These are phyloP conservation scores for Phenoliferia sp. DNA, from an alignment of 1,284 basidiomycete genomes.

Conservation along the genomic window DNA sequence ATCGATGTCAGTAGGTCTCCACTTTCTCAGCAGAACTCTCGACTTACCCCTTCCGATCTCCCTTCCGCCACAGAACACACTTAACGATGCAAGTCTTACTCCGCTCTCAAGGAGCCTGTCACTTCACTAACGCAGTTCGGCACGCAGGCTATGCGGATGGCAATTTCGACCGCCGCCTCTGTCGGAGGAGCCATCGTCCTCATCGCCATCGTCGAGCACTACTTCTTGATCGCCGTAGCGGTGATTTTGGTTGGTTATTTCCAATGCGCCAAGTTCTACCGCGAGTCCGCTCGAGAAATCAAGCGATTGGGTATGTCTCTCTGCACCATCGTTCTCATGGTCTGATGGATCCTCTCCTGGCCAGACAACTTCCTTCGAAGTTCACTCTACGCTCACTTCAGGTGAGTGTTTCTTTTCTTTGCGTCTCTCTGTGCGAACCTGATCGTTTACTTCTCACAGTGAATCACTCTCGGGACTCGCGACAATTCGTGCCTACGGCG, in stretches of 20 bases:
- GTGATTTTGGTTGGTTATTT: constrained; percentile 52
- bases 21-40: background rate
- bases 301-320: constrained; percentile 51
- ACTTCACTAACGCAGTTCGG: background rate
- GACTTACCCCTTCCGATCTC: background rate
- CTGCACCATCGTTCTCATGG: background rate
- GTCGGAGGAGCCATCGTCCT: constrained; percentile 62
- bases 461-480: constrained; percentile 51
- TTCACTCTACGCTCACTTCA: constrained; percentile 38
- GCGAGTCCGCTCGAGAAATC: constrained; percentile 63
- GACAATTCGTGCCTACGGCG: constrained; percentile 55
- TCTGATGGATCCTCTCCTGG: background rate
- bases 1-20: constrained; percentile 46
- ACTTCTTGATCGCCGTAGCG: constrained; percentile 63
- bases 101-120: constrained; percentile 36
- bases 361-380: constrained; percentile 39
- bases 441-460: background rate
- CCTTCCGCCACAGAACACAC: constrained; percentile 41
- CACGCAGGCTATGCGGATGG: constrained; percentile 72
- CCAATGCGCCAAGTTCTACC: constrained; percentile 53
- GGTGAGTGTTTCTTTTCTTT: constrained; percentile 44
- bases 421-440: background rate
- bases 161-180: constrained; percentile 58
- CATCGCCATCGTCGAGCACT: constrained; percentile 63
- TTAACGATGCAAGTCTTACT: constrained; percentile 40